Percentiles rank a stretch among this genome's conserved stretches.
phyloP scores from a whole-genome alignment of 1,284 basidiomycete genomes.

The Puccinia hordei region DNA sequence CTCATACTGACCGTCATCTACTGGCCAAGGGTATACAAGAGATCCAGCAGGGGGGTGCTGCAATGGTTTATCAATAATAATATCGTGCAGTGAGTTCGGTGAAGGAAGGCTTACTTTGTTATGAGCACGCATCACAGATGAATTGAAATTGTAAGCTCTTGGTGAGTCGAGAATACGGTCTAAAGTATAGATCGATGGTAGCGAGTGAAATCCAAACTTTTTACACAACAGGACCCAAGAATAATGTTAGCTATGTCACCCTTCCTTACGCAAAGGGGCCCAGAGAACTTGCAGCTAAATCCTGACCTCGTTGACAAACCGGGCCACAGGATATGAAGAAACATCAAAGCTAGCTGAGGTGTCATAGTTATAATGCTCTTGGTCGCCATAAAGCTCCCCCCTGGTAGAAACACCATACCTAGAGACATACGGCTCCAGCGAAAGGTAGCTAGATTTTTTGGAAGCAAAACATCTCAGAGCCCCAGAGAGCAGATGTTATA shows the following conservation, averaged over 20 bases:
- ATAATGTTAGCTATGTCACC: neutral
- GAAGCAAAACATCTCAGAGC: neutral
- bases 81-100: neutral
- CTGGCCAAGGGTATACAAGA: slow-evolving; percentile 54
- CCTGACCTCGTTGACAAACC: slow-evolving; percentile 66
- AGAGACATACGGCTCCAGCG: slow-evolving; percentile 66
- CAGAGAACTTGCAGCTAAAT: neutral
- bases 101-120: slow-evolving; percentile 63
- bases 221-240: neutral
- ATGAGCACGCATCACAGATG: slow-evolving; percentile 66
- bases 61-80: neutral
- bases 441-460: slow-evolving; percentile 62
- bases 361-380: slow-evolving; percentile 68
- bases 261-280: neutral
- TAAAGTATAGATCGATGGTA: slow-evolving; percentile 69
- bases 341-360: slow-evolving; percentile 66
- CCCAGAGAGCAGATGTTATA: too few species aligned
- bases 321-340: slow-evolving; percentile 65
- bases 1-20: slow-evolving; percentile 53
- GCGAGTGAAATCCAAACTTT: slow-evolving; percentile 68
- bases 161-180: slow-evolving; percentile 65
- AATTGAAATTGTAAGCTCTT: slow-evolving; percentile 67
- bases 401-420: slow-evolving; percentile 65
- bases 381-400: slow-evolving; percentile 67
- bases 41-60: slow-evolving; percentile 55